These are phyloP conservation scores for Coprinopsis marcescibilis DNA, from an alignment of 768 basidiomycete species.

Conservation along the genomic window DNA sequence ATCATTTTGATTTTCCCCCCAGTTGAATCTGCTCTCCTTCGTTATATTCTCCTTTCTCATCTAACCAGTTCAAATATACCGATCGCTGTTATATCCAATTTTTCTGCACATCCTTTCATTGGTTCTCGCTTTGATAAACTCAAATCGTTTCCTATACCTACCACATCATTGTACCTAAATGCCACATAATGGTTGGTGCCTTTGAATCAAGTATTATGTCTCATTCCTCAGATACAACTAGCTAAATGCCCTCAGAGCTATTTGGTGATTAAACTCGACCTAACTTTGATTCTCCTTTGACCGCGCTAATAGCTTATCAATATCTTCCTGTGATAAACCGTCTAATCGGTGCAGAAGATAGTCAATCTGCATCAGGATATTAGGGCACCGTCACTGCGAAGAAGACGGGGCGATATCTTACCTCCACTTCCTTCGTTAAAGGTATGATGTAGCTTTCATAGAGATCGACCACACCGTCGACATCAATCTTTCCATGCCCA, in stretches of 20 bases:
- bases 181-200: too few species aligned
- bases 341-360: constrained; percentile 90
- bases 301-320: constrained; percentile 6
- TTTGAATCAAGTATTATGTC: too few species aligned
- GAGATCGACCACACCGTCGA: constrained; percentile 86
- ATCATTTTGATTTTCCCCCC: constrained; percentile 3
- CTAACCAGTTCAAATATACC: background rate
- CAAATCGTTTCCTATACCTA: too few species aligned
- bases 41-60: background rate
- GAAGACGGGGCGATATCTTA: constrained; percentile 27
- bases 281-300: constrained; percentile 41
- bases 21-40: constrained; percentile 7
- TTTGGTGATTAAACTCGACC: constrained; percentile 9
- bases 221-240: too few species aligned
- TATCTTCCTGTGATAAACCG: constrained; percentile 75
- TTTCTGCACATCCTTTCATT: background rate
- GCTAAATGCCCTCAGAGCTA: too few species aligned
- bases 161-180: too few species aligned
- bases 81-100: constrained; percentile 9
- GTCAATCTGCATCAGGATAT: constrained; percentile 61
- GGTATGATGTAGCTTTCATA: constrained; percentile 97
- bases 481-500: constrained; percentile 71
- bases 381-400: background rate
- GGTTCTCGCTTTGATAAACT: too few species aligned
- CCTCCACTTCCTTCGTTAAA: constrained; percentile 97